Conservation (phyloP, 306 rosid species). For the Dryas alaskensis region DNA sequence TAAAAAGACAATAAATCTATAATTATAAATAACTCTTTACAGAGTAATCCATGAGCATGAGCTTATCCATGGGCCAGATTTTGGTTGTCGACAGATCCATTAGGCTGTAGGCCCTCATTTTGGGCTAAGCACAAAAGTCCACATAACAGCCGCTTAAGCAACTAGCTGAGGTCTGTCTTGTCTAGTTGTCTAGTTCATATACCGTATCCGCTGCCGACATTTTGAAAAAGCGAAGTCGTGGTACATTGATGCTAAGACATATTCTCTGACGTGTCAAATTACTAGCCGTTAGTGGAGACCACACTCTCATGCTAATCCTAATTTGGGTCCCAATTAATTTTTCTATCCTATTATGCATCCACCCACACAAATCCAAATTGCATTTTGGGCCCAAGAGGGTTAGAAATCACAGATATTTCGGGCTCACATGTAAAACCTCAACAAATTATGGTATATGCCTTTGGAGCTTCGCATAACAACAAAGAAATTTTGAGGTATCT, state of each 20-base stretch:
- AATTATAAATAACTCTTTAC: too few species aligned
- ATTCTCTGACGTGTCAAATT: constrained; percentile 14
- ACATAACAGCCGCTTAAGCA: too few species aligned
- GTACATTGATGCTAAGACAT: background rate
- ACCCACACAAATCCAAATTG: background rate
- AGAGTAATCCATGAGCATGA: too few species aligned
- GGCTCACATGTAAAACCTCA: background rate
- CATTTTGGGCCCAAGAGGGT: background rate
- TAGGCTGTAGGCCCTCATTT: too few species aligned
- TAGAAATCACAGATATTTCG: background rate
- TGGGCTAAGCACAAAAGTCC: too few species aligned
- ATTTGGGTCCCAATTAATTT: background rate
- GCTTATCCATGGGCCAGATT: too few species aligned
- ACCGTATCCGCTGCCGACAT: constrained; percentile 32
- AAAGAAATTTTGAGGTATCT: too few species aligned
- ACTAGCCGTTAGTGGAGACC: constrained; percentile 18
- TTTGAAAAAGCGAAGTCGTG: background rate
- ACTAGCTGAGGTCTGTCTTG: background rate
- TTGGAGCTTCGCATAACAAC: too few species aligned
- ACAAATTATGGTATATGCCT: too few species aligned
- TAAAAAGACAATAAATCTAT: too few species aligned
- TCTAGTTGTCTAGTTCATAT: background rate
- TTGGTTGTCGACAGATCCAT: too few species aligned
- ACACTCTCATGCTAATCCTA: background rate
- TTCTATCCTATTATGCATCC: background rate